A percentile compares a stretch with the other conserved stretches of the same genome.
phyloP scores from a whole-genome alignment of 148 eudicot genomes.

The Nepenthes mirabilis region DNA sequence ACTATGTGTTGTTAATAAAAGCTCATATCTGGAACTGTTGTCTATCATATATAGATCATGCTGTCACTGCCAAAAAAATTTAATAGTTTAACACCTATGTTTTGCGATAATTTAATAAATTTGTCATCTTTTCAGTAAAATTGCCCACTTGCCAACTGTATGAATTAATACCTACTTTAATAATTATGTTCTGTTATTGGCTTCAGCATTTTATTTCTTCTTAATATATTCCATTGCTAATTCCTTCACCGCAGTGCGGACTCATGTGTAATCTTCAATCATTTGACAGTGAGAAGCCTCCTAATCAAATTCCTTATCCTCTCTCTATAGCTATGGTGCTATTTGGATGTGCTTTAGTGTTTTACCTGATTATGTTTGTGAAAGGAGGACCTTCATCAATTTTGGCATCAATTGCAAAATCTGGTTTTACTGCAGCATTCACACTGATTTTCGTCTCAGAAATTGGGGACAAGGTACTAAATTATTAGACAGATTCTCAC shows the following conservation, averaged over 20 bases:
- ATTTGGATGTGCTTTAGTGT: conserved; percentile 39
- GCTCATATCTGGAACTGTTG: too few relatives aligned
- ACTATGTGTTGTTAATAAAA: too few relatives aligned
- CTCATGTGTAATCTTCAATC: conserved; percentile 19
- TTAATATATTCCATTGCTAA: conserved; percentile 7
- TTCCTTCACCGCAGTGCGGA: conserved; percentile 7
- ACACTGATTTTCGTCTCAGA: conserved; percentile 83
- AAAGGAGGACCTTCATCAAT: conserved; percentile 52
- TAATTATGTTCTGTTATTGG: background rate
- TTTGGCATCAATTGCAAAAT: conserved; percentile 66
- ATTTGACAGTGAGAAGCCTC: conserved; percentile 50
- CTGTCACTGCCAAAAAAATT: too few relatives aligned
- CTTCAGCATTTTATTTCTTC: background rate
- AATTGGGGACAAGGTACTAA: conserved; percentile 90
- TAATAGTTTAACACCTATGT: too few relatives aligned
- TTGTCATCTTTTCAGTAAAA: too few relatives aligned
- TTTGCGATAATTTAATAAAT: too few relatives aligned
- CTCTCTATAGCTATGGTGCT: conserved; percentile 56
- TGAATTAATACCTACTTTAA: too few relatives aligned
- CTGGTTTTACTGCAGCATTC: conserved; percentile 96
- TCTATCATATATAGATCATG: too few relatives aligned
- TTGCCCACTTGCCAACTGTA: too few relatives aligned
- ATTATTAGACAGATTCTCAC: conserved; percentile 4
- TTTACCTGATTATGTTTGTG: conserved; percentile 36
- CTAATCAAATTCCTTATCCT: conserved; percentile 52